Base-by-base conservation (phyloP, 352 stramenopile species). In the Peronospora tabacina region DNA sequence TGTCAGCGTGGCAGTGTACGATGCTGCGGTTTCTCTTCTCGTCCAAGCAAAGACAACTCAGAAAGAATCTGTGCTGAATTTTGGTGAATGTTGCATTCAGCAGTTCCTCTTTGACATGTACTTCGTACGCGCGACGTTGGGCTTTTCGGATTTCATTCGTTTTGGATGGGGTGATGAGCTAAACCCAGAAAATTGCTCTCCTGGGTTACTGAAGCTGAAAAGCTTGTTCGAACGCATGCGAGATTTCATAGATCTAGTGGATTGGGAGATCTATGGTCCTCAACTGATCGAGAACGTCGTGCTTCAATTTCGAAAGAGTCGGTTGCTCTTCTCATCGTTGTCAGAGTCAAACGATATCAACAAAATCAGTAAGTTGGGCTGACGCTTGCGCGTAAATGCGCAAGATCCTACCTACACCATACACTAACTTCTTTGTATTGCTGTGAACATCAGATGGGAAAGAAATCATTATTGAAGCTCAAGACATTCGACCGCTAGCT, bases 61-160 rank as follows among this genome's bases (percentile, higher is more conserved):
- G 52, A 70, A 59, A 26, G 64, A 71, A 20, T 69, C 61, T 5
- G 58, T 79, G 22, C 56, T 91, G 22, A 88, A 91, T 39, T 92
- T 94, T 54, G 83, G 83, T 22, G 77, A 94, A 57, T 89, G 67
- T 43, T 90, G 77, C 48, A 75, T 87, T 44, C 68, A 86, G 47
- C 83, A 94, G 61, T 90, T 90, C 48, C 64, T 94, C 7, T 94
- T 94, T 44, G 83, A 94, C 48, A 82, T 94, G 73, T 92, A 94
- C 54, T 94, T 92, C 58, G 76, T 94, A 28, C 83, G 83, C 6
- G 78, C 82, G 11, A 87, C 79, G 11, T 63, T 92, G 17, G 83
- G 83, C 8, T 89, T 89, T 49, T 88, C 75, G 7, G 81, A 90
- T 47, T 94, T 94, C 37, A 72, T 90, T 51, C 83, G 83, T 19